Evolutionary conservation across 768 basidiomycete genomes (phyloP).

Genomic region (Russula dissimulans): DNA sequence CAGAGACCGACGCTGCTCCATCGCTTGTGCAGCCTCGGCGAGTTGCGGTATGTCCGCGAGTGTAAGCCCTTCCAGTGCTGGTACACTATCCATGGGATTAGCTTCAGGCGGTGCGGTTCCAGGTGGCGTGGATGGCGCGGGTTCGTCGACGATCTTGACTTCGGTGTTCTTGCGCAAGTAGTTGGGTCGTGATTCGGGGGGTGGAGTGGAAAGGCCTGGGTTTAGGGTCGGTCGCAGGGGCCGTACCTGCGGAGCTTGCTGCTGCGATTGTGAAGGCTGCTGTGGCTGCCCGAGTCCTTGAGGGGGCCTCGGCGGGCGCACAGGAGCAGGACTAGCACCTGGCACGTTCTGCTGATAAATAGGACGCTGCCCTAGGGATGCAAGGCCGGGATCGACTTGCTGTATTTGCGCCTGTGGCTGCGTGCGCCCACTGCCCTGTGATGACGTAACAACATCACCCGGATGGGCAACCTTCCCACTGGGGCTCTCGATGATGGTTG

Average conservation of each 20-base stretch:
- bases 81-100: constrained; percentile 18
- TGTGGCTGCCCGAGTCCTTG: constrained; percentile 23
- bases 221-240: constrained; percentile 31
- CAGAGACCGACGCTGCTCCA: constrained; percentile 78
- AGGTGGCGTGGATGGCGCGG: constrained; percentile 61
- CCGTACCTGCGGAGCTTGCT: constrained; percentile 21
- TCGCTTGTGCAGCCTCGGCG: constrained; percentile 85
- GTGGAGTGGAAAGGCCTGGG: constrained; percentile 29
- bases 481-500: constrained; percentile 93
- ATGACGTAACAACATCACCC: constrained; percentile 40
- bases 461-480: constrained; percentile 78
- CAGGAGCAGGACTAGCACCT: not conserved
- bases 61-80: constrained; percentile 66
- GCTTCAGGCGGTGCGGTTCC: constrained; percentile 35
- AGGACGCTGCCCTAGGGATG: constrained; percentile 13
- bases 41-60: constrained; percentile 91
- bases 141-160: constrained; percentile 84
- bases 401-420: constrained; percentile 34
- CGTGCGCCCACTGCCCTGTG: constrained; percentile 33
- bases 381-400: not conserved
- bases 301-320: constrained; percentile 9
- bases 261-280: constrained; percentile 20
- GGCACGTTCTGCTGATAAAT: not conserved
- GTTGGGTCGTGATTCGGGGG: constrained; percentile 52
- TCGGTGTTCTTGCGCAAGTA: constrained; percentile 75